Percentiles rank a stretch among this genome's conserved stretches.
Evolutionary conservation across 306 rosid genomes (phyloP).

Genomic region (Prunus kanzakura): DNA sequence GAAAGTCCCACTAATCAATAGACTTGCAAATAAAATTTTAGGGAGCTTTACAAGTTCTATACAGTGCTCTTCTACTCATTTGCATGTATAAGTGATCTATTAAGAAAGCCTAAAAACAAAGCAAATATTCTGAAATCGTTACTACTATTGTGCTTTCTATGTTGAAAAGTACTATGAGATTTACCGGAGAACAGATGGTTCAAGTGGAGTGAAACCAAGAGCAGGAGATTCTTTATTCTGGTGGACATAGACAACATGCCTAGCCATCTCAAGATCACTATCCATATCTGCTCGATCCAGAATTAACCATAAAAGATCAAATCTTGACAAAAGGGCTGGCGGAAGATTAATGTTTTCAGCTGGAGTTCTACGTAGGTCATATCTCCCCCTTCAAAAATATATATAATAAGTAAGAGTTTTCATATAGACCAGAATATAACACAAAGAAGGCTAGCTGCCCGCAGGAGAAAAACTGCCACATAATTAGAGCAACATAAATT

Average conservation of each 20-base stretch:
- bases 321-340: slow-evolving; percentile 90
- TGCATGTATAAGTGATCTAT: neutral
- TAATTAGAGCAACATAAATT: neutral
- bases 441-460: neutral
- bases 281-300: slow-evolving; percentile 99
- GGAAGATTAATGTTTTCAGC: slow-evolving; percentile 99
- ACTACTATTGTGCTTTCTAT: neutral
- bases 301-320: slow-evolving; percentile 95
- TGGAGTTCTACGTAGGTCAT: slow-evolving; percentile 93
- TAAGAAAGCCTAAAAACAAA: slow-evolving; percentile 7
- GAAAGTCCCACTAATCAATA: neutral
- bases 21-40: neutral
- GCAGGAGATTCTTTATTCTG: slow-evolving; percentile 92
- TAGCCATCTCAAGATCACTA: slow-evolving; percentile 97
- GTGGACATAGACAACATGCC: slow-evolving; percentile 90
- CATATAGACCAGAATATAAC: slow-evolving; percentile 12
- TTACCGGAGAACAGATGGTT: slow-evolving; percentile 94
- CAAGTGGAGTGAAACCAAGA: slow-evolving; percentile 93
- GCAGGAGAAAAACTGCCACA: slow-evolving; percentile 9
- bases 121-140: slow-evolving; percentile 7
- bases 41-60: neutral
- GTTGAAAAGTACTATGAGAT: slow-evolving; percentile 10
- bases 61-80: neutral
- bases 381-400: slow-evolving; percentile 81
- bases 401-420: slow-evolving; percentile 19